Evolutionary conservation across 1,284 basidiomycete species (phyloP).

Genomic region (Ceratobasidium sp.): DNA sequence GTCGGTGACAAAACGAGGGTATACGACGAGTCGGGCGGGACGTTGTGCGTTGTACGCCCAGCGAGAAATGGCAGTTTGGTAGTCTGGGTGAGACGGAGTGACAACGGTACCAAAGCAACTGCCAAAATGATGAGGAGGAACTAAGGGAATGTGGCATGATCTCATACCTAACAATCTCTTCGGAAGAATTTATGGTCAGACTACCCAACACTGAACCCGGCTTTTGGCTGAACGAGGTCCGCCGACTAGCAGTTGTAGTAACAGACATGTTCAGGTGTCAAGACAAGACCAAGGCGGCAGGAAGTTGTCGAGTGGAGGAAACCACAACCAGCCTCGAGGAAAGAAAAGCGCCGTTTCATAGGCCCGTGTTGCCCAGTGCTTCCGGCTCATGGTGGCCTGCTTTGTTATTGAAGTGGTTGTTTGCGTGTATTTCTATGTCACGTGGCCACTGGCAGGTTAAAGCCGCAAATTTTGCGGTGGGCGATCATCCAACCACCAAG

Average conservation of each 20-base stretch:
- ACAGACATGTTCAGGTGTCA: background rate
- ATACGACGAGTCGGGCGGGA: conserved; percentile 29
- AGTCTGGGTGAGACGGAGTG: conserved; percentile 9
- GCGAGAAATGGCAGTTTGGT: conserved; percentile 1
- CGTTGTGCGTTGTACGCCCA: conserved; percentile 41
- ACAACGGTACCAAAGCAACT: conserved; percentile 25
- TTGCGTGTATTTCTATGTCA: background rate
- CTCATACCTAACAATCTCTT: conserved; percentile 18
- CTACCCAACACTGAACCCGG: background rate
- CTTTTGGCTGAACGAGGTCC: background rate
- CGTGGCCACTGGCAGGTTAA: background rate
- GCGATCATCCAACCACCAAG: conserved; percentile 7
- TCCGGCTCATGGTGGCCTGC: background rate
- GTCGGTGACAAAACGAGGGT: conserved; percentile 37
- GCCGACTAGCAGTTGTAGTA: background rate
- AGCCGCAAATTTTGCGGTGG: background rate
- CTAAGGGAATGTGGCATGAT: too few species aligned
- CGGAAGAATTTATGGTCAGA: background rate
- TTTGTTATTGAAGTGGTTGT: background rate
- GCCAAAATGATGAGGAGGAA: background rate
- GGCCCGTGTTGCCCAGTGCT: background rate
- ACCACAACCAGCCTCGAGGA: too few species aligned
- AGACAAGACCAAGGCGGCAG: too few species aligned
- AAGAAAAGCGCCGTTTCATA: too few species aligned
- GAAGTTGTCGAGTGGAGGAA: too few species aligned